A percentile compares a stretch with the other conserved stretches of the same genome.
phyloP scores from a whole-genome alignment of 768 basidiomycete species.

The Xerocomellus chrysenteron region DNA sequence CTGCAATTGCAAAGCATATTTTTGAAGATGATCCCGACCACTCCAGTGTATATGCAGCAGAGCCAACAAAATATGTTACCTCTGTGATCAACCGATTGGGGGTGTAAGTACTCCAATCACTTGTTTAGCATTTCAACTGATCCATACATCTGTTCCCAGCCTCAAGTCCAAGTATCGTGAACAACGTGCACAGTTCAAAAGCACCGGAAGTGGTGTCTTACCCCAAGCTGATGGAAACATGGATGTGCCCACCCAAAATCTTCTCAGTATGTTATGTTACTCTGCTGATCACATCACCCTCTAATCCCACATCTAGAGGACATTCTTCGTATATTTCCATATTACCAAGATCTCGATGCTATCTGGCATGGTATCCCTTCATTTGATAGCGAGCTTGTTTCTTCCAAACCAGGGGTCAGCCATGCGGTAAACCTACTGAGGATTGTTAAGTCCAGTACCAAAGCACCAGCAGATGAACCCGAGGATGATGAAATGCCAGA shows the following conservation, averaged over 20 bases:
- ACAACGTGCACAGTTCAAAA: not conserved
- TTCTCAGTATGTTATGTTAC: not conserved
- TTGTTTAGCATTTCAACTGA: not conserved
- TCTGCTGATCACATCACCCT: not conserved
- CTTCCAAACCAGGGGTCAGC: not conserved
- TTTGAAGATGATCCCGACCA: not conserved
- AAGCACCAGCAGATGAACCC: too few species aligned
- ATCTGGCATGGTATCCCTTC: constrained; percentile 10
- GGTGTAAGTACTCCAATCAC: too few species aligned
- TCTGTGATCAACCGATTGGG: not conserved
- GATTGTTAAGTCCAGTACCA: not conserved
- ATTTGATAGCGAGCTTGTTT: constrained; percentile 1
- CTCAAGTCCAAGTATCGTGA: not conserved
- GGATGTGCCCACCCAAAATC: not conserved
- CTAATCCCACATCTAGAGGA: not conserved
- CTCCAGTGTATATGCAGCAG: not conserved
- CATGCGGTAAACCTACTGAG: not conserved
- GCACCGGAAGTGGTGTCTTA: not conserved
- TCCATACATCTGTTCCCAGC: not conserved
- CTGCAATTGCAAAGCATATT: not conserved
- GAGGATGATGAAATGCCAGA: too few species aligned
- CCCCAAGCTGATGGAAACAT: not conserved
- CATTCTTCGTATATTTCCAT: constrained; percentile 1
- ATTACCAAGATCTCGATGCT: constrained; percentile 2
- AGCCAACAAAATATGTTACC: not conserved